Evolutionary conservation across 169 alveolate species (phyloP), one percentile per base, ranked within the genome.

Genomic region (Cryptosporidium sp.): DNA sequence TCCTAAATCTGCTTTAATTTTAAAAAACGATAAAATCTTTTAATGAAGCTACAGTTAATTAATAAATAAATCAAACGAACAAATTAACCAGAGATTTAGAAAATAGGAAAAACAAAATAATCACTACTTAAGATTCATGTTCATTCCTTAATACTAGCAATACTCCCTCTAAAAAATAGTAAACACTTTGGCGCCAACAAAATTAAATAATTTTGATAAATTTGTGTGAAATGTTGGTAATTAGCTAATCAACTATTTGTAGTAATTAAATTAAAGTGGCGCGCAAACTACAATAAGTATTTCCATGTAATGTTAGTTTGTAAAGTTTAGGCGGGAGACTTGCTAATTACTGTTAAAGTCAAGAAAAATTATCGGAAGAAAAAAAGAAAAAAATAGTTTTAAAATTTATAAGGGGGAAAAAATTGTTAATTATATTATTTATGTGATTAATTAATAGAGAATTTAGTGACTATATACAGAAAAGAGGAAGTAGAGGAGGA

Each of bases 251-350:
- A 55, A 55, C 37, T 2, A 16, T 3, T 55, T 55, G 5, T 0
- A 21, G 1, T 55, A 55, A 23, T 55, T 23, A 55, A 23, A n/a
- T 7, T 55, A 26, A 55, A 55, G 0, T 21, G 67, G 67, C 67
- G 67, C 67, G 67, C 23, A 55, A 55, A 55, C 0, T 55, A 1
- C 16, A n/a, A 3, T n/a, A 12, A 23, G 67, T 55, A 55, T 23
- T 55, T 55, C 67, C 67, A 55, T 55, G 67, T 21, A 55, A 23
- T 55, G 8, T 12, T 23, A 0, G n/a, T n/a, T n/a, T n/a, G n/a
- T n/a, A n/a, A n/a, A n/a, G n/a, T 55, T 55, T 55, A 55, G 31
- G 67, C 67, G 67, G 67, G 67, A 55, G 67, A 55, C 67, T 55
- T 55, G 67, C 67, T 55, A 21, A 23, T 55, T 23, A 55, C 35